phyloP scores from a whole-genome alignment of 1,139 yeast genomes.

The Hansenula sp. region DNA sequence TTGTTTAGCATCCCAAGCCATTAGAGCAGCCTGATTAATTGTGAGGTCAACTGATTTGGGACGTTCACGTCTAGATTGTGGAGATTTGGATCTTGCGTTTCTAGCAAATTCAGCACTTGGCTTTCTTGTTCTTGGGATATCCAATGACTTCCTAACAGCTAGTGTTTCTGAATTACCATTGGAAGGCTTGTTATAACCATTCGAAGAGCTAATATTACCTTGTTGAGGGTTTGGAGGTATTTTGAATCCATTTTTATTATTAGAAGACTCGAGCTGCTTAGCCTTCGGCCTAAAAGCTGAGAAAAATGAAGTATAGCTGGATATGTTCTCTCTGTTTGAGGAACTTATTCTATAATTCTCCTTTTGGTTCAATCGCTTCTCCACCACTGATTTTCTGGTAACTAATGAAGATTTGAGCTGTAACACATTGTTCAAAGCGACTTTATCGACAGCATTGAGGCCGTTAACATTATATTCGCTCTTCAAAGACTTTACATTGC shows the following conservation, averaged over 20 bases:
- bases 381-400: slow-evolving; percentile 10
- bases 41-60: slow-evolving; percentile 22
- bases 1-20: slow-evolving; percentile 24
- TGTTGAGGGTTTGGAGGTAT: slow-evolving; percentile 4
- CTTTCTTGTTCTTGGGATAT: slow-evolving; percentile 14
- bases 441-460: slow-evolving; percentile 9
- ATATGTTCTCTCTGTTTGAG: slow-evolving; percentile 11
- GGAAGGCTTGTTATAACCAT: background rate
- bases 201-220: background rate
- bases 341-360: slow-evolving; percentile 11
- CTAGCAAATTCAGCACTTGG: slow-evolving; percentile 1
- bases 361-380: slow-evolving; percentile 9
- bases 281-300: slow-evolving; percentile 16
- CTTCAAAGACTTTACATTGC: slow-evolving; percentile 5
- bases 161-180: background rate
- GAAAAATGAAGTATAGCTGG: slow-evolving; percentile 21
- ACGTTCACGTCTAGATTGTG: slow-evolving; percentile 11
- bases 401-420: slow-evolving; percentile 15
- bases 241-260: slow-evolving; percentile 5
- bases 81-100: slow-evolving; percentile 11
- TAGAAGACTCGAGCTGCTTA: background rate
- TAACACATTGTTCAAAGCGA: slow-evolving; percentile 12
- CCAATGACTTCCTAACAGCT: slow-evolving; percentile 16
- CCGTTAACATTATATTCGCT: slow-evolving; percentile 2
- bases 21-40: slow-evolving; percentile 24